phyloP scores from a whole-genome alignment of 495 filamentous ascomycete genomes.

The Sordaria brevicollis region DNA sequence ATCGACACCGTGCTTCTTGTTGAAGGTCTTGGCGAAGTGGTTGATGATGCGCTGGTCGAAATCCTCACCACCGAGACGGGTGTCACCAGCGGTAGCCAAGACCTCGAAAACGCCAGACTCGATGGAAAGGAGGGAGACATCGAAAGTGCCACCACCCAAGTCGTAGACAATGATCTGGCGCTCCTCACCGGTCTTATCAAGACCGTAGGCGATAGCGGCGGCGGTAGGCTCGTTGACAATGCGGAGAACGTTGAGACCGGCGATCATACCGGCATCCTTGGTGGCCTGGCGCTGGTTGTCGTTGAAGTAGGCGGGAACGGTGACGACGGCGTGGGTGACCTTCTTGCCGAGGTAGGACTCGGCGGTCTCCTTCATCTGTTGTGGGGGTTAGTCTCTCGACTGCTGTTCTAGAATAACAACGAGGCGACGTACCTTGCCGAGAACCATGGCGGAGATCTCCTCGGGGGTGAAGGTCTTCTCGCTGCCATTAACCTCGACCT shows the following conservation, averaged over 20 bases:
- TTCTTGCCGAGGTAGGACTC: conserved; percentile 90
- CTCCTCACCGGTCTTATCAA: conserved; percentile 78
- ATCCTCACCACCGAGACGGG: conserved; percentile 98
- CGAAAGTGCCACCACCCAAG: conserved; percentile 99
- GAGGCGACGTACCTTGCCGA: conserved; percentile 45
- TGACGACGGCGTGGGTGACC: conserved; percentile 94
- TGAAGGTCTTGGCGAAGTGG: conserved; percentile 96
- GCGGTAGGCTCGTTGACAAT: conserved; percentile 94
- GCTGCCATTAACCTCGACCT: conserved; percentile 63
- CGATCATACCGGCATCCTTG: conserved; percentile 92
- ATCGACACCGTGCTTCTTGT: conserved; percentile 93
- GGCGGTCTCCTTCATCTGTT: conserved; percentile 89
- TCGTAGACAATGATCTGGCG: conserved; percentile 94
- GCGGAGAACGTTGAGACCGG: conserved; percentile 92
- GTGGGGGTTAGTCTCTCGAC: conserved; percentile 4
- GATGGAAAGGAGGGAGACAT: conserved; percentile 97
- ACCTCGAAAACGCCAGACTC: conserved; percentile 98
- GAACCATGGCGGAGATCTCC: conserved; percentile 79
- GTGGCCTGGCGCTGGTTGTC: conserved; percentile 97
- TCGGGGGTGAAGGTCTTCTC: conserved; percentile 76
- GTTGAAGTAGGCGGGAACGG: conserved; percentile 98
- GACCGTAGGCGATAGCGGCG: conserved; percentile 77
- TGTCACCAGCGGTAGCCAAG: conserved; percentile 95
- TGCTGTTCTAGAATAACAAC: conserved; percentile 1
- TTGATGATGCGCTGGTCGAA: conserved; percentile 98